phyloP scores from a whole-genome alignment of 2,329 filamentous ascomycete species.

The Penicillium sp. region DNA sequence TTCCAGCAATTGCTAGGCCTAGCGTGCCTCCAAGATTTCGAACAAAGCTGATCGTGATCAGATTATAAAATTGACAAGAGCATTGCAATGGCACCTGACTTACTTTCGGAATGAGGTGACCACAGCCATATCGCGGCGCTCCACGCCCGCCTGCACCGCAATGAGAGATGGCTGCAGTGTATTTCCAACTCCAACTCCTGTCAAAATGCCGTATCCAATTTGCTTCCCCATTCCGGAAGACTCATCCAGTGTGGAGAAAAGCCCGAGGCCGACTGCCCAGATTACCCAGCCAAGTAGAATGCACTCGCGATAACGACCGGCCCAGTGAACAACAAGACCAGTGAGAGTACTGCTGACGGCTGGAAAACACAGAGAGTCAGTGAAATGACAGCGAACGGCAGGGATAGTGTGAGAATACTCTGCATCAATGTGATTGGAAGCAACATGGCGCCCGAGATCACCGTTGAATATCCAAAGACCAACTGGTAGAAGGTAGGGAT shows the following conservation, averaged over 20 bases:
- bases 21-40: slow-evolving; percentile 46
- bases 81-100: not conserved
- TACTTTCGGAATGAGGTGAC: slow-evolving; percentile 43
- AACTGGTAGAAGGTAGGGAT: slow-evolving; percentile 65
- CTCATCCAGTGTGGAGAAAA: slow-evolving; percentile 56
- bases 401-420: slow-evolving; percentile 23
- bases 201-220: slow-evolving; percentile 57
- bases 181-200: slow-evolving; percentile 55
- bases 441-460: slow-evolving; percentile 54
- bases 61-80: not conserved
- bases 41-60: slow-evolving; percentile 37
- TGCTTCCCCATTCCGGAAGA: slow-evolving; percentile 55
- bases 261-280: slow-evolving; percentile 56
- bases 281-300: slow-evolving; percentile 57
- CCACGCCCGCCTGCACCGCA: slow-evolving; percentile 45
- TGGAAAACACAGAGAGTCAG: slow-evolving; percentile 45
- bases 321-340: slow-evolving; percentile 56
- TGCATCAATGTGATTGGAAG: slow-evolving; percentile 55
- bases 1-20: slow-evolving; percentile 44
- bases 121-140: slow-evolving; percentile 44
- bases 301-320: slow-evolving; percentile 56
- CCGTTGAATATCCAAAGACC: slow-evolving; percentile 47
- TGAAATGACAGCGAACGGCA: slow-evolving; percentile 18
- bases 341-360: slow-evolving; percentile 53
- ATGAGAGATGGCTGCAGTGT: slow-evolving; percentile 52